Base-by-base conservation (phyloP, 2,329 filamentous ascomycete genomes). In the Conoideocrella luteorostrata region DNA sequence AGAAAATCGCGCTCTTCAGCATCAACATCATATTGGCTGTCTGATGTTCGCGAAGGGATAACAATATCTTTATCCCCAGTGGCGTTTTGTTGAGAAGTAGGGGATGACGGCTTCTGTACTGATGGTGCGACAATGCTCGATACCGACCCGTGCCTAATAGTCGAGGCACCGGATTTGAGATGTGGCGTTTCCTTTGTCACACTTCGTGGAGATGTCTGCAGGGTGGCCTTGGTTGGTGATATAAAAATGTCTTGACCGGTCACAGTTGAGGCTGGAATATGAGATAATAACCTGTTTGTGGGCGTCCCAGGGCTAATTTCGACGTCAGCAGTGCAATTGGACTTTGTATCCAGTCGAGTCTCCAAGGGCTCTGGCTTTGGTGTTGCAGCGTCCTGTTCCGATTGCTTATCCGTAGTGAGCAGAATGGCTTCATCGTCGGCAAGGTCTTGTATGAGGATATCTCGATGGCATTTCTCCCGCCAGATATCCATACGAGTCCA, bases 401-500 rank as follows among this genome's bases (percentile, higher is more conserved):
- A 44, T 4, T 26, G 34, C 17, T 17, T 23, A 18, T 37, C 13
- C 18, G 28, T 12, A 22, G 12, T 22, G 34, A 39, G 42, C 29
- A 45, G 29, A 11, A 44, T 51, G 26, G 58, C 56, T 23, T 51
- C 48, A 35, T 95, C 90, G 52, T 95, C 88, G 43, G 91, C 85
- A 7, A 97, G 69, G 59, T 98, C 93, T 63, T 89, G 76, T 5
- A 81, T 72, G 17, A 98, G 69, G 47, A 97, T 90, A 55, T 96
- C 91, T 33, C 84, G 82, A 62, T 98, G 90, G 52, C 90, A 96
- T 57, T 81, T 91, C 55, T 91, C 78, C 43, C 83, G 86, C 88
- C 90, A 96, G 17, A 96, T 93, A 52, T 95, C 88, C 60, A 94
- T 84, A 48, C 91, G 78, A n/a, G 84, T 82, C 91, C 91, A 96